Conservation (phyloP, 1,139 yeast species). For the Suhomyces coccinellae region DNA sequence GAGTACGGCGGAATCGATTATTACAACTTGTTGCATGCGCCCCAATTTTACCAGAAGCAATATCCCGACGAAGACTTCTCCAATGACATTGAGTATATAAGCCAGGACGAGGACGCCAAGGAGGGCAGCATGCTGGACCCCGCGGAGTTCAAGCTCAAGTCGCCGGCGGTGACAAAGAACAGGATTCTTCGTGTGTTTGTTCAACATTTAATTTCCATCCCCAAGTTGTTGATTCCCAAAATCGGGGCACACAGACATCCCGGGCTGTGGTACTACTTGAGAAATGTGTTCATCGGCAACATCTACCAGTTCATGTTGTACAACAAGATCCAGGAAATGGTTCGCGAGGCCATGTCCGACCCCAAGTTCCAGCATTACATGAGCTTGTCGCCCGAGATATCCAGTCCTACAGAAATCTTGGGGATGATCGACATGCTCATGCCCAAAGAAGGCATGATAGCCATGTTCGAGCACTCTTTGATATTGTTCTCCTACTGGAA, state of each 20-base stretch:
- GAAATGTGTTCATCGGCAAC: slow-evolving; percentile 44
- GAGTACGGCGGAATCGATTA: slow-evolving; percentile 25
- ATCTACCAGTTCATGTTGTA: slow-evolving; percentile 40
- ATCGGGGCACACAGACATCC: slow-evolving; percentile 44
- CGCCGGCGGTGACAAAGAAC: slow-evolving; percentile 16
- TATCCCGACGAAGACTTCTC: slow-evolving; percentile 38
- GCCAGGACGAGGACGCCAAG: slow-evolving; percentile 10
- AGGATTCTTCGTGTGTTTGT: slow-evolving; percentile 17
- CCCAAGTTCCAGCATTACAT: slow-evolving; percentile 11
- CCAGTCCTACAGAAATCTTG: slow-evolving; percentile 12
- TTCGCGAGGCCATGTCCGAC: slow-evolving; percentile 16
- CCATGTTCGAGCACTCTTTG: slow-evolving; percentile 33
- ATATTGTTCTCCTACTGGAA: slow-evolving; percentile 41
- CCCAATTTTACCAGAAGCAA: slow-evolving; percentile 25
- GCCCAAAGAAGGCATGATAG: slow-evolving; percentile 26
- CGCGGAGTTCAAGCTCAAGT: slow-evolving; percentile 18
- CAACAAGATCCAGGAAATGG: slow-evolving; percentile 30
- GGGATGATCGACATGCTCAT: slow-evolving; percentile 24
- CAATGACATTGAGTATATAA: slow-evolving; percentile 24
- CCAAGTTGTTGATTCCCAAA: slow-evolving; percentile 40
- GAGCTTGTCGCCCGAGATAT: slow-evolving; percentile 8
- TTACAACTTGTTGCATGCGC: slow-evolving; percentile 32
- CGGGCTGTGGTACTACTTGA: slow-evolving; percentile 43
- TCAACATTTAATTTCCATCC: slow-evolving; percentile 29
- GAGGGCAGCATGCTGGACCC: slow-evolving; percentile 15